Evolutionary conservation across 768 basidiomycete genomes (phyloP).

Genomic region (Trametes punicea): DNA sequence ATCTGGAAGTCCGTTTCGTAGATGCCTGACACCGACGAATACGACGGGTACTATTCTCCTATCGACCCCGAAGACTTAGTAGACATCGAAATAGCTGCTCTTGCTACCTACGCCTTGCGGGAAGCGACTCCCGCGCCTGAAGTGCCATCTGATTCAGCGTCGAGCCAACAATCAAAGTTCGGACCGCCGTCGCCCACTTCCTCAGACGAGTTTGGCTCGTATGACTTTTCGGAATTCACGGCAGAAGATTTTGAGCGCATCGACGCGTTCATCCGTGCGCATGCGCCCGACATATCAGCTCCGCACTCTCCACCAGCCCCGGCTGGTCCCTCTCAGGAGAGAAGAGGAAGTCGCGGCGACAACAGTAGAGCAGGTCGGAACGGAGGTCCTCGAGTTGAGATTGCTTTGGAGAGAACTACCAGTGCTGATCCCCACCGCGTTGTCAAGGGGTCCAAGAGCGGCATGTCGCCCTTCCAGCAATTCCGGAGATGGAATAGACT

Average conservation of each 20-base stretch:
- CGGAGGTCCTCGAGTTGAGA: constrained; percentile 26
- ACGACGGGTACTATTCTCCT: constrained; percentile 23
- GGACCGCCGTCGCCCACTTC: constrained; percentile 22
- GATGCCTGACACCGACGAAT: constrained; percentile 23
- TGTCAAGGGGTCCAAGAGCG: constrained; percentile 14
- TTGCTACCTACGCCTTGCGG: background rate
- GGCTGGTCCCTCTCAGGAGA: background rate
- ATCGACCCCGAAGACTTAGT: constrained; percentile 19
- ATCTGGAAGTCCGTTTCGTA: background rate
- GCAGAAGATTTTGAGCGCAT: constrained; percentile 51
- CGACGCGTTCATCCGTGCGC: constrained; percentile 37
- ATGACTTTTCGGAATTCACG: constrained; percentile 55
- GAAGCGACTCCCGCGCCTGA: background rate
- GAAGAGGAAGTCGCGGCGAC: background rate
- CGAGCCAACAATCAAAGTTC: background rate
- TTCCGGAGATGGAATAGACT: constrained; percentile 43
- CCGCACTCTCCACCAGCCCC: background rate
- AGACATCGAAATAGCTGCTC: constrained; percentile 16
- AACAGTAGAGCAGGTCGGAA: background rate
- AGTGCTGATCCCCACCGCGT: constrained; percentile 13
- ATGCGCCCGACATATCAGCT: background rate
- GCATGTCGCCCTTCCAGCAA: constrained; percentile 35
- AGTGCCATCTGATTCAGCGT: background rate
- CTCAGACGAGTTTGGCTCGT: constrained; percentile 43
- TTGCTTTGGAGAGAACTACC: constrained; percentile 19